Evolutionary conservation across 495 filamentous ascomycete genomes (phyloP).

Genomic region (Hypoxylon fuscum): DNA sequence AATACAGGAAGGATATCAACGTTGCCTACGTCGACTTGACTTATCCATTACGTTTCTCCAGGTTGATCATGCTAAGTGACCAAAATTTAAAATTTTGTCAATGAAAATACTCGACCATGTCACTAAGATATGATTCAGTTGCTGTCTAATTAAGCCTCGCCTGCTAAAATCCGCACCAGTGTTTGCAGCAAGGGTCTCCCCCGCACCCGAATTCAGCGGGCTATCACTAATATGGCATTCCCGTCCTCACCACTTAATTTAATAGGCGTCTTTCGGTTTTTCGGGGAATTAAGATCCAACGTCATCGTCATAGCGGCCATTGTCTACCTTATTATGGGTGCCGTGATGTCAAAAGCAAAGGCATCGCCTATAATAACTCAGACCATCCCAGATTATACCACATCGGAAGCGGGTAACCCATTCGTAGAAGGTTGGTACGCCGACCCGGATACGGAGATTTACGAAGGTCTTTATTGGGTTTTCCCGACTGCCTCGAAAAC

Average conservation of each 20-base stretch:
- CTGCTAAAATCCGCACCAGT: too few species aligned
- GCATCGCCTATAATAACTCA: background rate
- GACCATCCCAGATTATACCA: conserved; percentile 25
- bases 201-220: background rate
- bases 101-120: background rate
- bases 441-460: conserved; percentile 61
- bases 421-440: conserved; percentile 59
- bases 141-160: background rate
- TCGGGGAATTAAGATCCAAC: background rate
- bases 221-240: conserved; percentile 5
- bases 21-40: too few species aligned
- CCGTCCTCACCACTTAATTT: background rate
- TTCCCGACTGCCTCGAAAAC: conserved; percentile 59
- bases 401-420: conserved; percentile 49
- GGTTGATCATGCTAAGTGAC: too few species aligned
- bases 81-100: background rate
- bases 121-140: background rate
- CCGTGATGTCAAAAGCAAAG: conserved; percentile 8
- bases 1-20: background rate
- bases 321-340: background rate
- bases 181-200: too few species aligned
- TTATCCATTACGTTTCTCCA: too few species aligned
- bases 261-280: background rate
- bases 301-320: background rate
- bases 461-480: conserved; percentile 60